Evolutionary conservation across 2,329 filamentous ascomycete genomes (phyloP).

Genomic region (Pseudogymnoascus sp.): DNA sequence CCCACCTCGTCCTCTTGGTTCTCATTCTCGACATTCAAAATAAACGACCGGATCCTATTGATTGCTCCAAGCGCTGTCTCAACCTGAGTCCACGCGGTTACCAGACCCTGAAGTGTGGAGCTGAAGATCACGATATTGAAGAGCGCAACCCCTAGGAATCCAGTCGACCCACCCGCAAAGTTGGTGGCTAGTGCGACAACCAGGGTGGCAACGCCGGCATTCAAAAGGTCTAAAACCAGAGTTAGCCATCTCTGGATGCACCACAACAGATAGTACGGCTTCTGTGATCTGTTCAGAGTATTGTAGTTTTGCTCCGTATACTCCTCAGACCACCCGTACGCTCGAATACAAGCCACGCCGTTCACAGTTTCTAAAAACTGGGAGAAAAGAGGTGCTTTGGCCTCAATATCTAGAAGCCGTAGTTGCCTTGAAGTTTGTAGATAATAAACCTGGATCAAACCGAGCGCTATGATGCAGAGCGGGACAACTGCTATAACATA

Average conservation of each 20-base stretch:
- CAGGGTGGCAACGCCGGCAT: slow-evolving; percentile 30
- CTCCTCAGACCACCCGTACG: slow-evolving; percentile 35
- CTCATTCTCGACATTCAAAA: not conserved
- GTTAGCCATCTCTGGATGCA: slow-evolving; percentile 37
- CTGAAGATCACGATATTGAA: slow-evolving; percentile 16
- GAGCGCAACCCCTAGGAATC: slow-evolving; percentile 41
- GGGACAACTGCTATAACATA: not conserved
- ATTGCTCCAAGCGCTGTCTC: not conserved
- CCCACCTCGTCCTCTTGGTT: not conserved
- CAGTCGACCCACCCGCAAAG: slow-evolving; percentile 8
- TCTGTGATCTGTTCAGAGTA: slow-evolving; percentile 31
- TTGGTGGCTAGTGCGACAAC: slow-evolving; percentile 20
- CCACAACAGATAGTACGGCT: slow-evolving; percentile 36
- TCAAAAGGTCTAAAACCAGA: slow-evolving; percentile 30
- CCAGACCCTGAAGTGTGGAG: slow-evolving; percentile 11
- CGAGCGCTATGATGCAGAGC: not conserved
- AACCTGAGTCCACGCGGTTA: slow-evolving; percentile 7
- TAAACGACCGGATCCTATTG: not conserved
- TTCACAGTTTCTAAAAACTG: slow-evolving; percentile 35
- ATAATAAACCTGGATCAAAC: slow-evolving; percentile 31
- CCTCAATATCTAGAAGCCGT: slow-evolving; percentile 37
- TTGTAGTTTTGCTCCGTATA: slow-evolving; percentile 30
- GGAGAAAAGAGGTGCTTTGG: slow-evolving; percentile 32
- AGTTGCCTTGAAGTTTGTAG: slow-evolving; percentile 37
- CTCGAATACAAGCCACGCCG: slow-evolving; percentile 34